Percentiles rank a stretch among this genome's conserved stretches.
Conservation (phyloP, 1,139 yeast species). For the Geotrichum macrosporum region DNA sequence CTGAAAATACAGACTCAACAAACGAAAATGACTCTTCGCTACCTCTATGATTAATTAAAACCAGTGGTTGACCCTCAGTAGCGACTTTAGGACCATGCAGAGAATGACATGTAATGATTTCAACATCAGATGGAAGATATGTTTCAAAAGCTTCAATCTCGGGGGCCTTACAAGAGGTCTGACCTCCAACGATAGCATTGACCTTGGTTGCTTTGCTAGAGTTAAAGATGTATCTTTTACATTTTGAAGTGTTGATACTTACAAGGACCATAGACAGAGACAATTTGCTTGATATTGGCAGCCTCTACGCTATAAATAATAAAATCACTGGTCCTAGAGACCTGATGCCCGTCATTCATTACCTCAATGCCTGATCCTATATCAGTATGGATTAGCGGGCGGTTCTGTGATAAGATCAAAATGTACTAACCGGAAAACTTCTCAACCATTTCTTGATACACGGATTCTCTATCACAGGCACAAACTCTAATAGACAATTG, state of each 20-base stretch:
- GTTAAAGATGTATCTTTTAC: neutral
- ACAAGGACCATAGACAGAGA: constrained; percentile 67
- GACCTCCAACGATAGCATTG: constrained; percentile 96
- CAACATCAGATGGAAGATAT: constrained; percentile 67
- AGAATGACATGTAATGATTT: constrained; percentile 83
- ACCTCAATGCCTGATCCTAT: constrained; percentile 49
- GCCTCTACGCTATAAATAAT: constrained; percentile 81
- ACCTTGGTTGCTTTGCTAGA: constrained; percentile 55
- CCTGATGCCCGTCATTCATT: constrained; percentile 71
- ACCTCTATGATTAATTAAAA: constrained; percentile 72
- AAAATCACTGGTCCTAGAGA: constrained; percentile 74
- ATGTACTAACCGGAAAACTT: constrained; percentile 39
- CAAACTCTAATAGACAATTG: constrained; percentile 47
- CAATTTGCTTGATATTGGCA: constrained; percentile 69
- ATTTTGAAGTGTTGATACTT: constrained; percentile 3
- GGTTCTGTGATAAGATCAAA: neutral
- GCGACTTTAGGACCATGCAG: constrained; percentile 91
- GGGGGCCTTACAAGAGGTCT: constrained; percentile 89
- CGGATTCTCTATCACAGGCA: constrained; percentile 82
- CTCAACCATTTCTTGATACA: constrained; percentile 46
- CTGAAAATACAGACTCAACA: constrained; percentile 61
- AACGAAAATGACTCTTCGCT: constrained; percentile 51
- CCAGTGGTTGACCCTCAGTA: constrained; percentile 89
- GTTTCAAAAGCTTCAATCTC: constrained; percentile 83
- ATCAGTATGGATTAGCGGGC: neutral